These are phyloP conservation scores for Acanthamoeba sp. DNA, from an alignment of 208 protist genomes.

Conservation along the genomic window DNA sequence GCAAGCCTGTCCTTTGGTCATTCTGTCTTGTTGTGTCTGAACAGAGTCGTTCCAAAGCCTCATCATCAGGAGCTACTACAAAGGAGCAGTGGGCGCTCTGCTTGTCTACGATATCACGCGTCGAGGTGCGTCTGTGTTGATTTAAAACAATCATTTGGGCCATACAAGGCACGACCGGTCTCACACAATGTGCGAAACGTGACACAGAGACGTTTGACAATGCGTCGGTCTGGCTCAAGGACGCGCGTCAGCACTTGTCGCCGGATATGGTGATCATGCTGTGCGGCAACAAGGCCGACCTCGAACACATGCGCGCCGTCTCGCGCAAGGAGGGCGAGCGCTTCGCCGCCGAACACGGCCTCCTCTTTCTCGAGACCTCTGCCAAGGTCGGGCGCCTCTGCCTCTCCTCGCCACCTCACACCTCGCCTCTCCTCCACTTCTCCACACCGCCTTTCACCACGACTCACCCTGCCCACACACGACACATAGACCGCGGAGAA, in stretches of 20 bases:
- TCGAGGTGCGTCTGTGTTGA: slow-evolving; percentile 21
- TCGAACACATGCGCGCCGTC: slow-evolving; percentile 95
- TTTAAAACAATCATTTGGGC: no score
- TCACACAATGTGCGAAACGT: neutral
- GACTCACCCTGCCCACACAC: neutral
- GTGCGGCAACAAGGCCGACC: slow-evolving; percentile 99
- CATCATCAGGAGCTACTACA: slow-evolving; percentile 99
- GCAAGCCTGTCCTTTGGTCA: no score
- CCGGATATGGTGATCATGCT: slow-evolving; percentile 98
- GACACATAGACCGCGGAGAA: slow-evolving; percentile 90
- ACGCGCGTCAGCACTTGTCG: slow-evolving; percentile 96
- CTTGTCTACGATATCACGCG: slow-evolving; percentile 99
- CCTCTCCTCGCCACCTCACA: neutral
- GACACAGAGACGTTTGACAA: slow-evolving; percentile 97
- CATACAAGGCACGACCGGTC: no score
- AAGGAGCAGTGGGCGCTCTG: slow-evolving; percentile 97
- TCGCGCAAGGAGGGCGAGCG: slow-evolving; percentile 95
- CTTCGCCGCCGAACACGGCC: slow-evolving; percentile 96
- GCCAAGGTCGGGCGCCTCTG: slow-evolving; percentile 93
- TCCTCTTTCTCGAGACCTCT: slow-evolving; percentile 99
- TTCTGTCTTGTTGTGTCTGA: neutral
- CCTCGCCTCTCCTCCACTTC: no score
- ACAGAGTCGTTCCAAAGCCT: slow-evolving; percentile 98
- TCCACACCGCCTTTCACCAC: no score
- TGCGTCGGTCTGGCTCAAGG: slow-evolving; percentile 97